Evolutionary conservation across 2,329 filamentous ascomycete genomes (phyloP).

Genomic region (Trichoderma koningiopsis): DNA sequence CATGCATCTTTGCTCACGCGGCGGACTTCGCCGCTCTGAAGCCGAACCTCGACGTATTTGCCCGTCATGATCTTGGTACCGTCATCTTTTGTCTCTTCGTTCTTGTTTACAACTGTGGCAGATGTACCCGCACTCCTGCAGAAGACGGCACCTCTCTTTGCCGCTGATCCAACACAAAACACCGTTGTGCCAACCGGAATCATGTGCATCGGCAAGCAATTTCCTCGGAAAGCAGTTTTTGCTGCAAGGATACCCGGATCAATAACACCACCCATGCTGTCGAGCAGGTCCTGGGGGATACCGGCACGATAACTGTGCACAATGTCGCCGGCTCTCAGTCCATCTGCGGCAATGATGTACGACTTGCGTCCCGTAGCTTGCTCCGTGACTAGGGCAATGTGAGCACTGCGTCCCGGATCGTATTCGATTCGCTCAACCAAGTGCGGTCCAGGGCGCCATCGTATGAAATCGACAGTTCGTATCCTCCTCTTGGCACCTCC

Average conservation of each 20-base stretch:
- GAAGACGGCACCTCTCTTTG: conserved; percentile 78
- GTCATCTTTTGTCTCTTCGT: conserved; percentile 68
- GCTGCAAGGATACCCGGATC: conserved; percentile 96
- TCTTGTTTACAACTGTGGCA: conserved; percentile 85
- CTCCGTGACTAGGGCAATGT: conserved; percentile 84
- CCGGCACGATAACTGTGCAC: conserved; percentile 91
- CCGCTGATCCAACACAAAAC: conserved; percentile 81
- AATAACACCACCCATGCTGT: conserved; percentile 87
- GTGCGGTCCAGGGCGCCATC: conserved; percentile 78
- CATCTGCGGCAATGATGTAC: conserved; percentile 95
- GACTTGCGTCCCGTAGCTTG: conserved; percentile 73
- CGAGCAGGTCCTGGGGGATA: conserved; percentile 82
- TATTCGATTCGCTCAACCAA: conserved; percentile 93
- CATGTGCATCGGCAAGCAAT: conserved; percentile 94
- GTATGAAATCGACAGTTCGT: conserved; percentile 85
- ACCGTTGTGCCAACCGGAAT: conserved; percentile 92
- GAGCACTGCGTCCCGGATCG: conserved; percentile 88
- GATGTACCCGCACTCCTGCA: conserved; percentile 94
- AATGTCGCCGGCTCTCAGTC: conserved; percentile 85
- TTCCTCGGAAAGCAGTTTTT: conserved; percentile 90
- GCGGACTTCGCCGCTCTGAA: conserved; percentile 92
- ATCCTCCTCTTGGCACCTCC: conserved; percentile 92
- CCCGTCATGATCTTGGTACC: conserved; percentile 65
- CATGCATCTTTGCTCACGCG: conserved; percentile 90
- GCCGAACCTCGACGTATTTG: conserved; percentile 77